These are phyloP conservation scores for Colletotrichum phormii DNA, from an alignment of 2,329 filamentous ascomycete genomes.

Conservation along the genomic window DNA sequence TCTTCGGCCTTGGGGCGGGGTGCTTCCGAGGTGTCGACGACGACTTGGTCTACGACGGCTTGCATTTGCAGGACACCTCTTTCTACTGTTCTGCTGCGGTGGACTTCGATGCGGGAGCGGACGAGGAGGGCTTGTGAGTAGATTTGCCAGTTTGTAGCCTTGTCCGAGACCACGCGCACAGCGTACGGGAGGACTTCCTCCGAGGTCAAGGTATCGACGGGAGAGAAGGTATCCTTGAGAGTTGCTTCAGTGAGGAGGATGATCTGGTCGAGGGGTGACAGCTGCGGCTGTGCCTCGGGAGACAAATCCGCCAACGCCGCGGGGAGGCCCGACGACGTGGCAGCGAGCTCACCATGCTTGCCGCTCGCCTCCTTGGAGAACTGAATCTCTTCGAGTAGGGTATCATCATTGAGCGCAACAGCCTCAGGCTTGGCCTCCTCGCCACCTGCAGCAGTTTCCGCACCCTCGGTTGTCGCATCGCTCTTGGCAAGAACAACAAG, in stretches of 20 bases:
- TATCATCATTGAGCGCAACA: conserved; percentile 90
- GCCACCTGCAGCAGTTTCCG: conserved; percentile 33
- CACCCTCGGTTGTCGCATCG: conserved; percentile 36
- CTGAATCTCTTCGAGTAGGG: conserved; percentile 86
- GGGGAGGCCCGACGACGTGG: conserved; percentile 62
- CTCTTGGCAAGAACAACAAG: conserved; percentile 92
- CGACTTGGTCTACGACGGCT: conserved; percentile 93
- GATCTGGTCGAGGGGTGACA: conserved; percentile 87
- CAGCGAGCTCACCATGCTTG: conserved; percentile 47
- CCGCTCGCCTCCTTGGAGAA: conserved; percentile 67
- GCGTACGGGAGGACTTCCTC: conserved; percentile 95
- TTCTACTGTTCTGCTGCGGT: conserved; percentile 88
- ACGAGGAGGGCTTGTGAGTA: conserved; percentile 95
- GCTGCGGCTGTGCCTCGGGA: conserved; percentile 83
- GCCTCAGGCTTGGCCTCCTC: conserved; percentile 67
- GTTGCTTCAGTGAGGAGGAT: conserved; percentile 90
- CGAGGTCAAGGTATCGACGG: conserved; percentile 85
- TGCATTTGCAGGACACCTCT: conserved; percentile 92
- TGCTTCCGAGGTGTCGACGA: conserved; percentile 78
- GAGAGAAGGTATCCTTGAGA: conserved; percentile 87
- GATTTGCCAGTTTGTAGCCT: conserved; percentile 96
- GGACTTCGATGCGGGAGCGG: conserved; percentile 88
- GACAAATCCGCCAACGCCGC: conserved; percentile 72
- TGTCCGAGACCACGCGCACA: conserved; percentile 85
- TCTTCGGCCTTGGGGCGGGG: conserved; percentile 38